phyloP scores from a whole-genome alignment of 176 grass and related monocot species.

The Aegilops longissima region DNA sequence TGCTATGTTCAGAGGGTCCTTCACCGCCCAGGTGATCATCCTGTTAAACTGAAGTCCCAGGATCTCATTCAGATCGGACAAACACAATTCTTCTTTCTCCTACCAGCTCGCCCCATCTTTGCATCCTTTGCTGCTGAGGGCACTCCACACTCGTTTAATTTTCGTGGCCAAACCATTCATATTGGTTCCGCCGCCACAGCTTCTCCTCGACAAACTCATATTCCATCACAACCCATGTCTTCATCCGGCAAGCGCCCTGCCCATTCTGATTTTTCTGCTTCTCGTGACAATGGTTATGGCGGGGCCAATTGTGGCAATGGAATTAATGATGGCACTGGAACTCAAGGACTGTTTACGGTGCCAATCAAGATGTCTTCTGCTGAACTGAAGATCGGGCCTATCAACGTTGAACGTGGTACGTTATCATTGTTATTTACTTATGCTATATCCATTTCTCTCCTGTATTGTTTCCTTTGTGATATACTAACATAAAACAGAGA shows the following conservation, averaged over 20 bases:
- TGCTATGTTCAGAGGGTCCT: conserved; percentile 49
- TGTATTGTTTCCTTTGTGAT: background rate
- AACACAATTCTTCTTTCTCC: conserved; percentile 74
- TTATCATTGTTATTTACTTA: background rate
- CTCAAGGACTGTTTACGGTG: background rate
- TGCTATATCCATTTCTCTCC: background rate
- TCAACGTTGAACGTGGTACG: background rate
- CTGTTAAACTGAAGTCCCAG: conserved; percentile 64
- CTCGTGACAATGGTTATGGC: background rate
- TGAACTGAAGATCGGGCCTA: background rate
- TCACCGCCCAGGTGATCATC: conserved; percentile 37
- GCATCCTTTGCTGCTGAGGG: background rate
- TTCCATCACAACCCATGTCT: background rate
- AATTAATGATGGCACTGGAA: background rate
- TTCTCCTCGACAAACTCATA: background rate
- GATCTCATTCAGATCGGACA: conserved; percentile 66
- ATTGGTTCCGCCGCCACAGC: conserved; percentile 13
- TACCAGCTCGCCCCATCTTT: conserved; percentile 43
- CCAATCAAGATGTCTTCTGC: conserved; percentile 1
- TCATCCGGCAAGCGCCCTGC: background rate
- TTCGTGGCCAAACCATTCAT: conserved; percentile 5
- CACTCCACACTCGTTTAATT: background rate
- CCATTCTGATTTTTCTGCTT: background rate
- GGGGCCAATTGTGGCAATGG: background rate
- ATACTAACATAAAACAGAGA: background rate